Conservation (phyloP, 495 filamentous ascomycete species). For the Extremus antarcticus region DNA sequence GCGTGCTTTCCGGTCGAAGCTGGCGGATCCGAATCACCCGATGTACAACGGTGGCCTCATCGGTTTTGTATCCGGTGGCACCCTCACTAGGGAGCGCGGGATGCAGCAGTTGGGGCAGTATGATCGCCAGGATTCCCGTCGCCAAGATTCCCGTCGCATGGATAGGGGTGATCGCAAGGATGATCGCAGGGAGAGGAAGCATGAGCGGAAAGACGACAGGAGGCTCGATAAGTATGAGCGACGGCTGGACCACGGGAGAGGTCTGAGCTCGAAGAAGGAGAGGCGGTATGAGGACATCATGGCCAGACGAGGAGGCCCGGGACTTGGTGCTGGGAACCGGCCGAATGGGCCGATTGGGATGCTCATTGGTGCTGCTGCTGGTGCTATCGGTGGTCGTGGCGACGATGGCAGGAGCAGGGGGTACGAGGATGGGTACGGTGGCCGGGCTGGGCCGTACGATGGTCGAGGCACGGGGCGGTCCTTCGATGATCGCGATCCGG, state of each 20-base stretch:
- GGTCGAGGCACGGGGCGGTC: not conserved
- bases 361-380: not conserved
- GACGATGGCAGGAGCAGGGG: not conserved
- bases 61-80: constrained; percentile 32
- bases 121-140: not conserved
- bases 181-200: not conserved
- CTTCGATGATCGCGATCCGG: not conserved
- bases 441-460: not conserved
- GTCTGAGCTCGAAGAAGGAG: not conserved
- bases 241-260: not conserved
- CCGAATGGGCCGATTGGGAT: not conserved
- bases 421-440: not conserved
- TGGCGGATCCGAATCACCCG: constrained; percentile 45
- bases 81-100: not conserved
- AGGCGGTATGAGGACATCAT: not conserved
- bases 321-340: not conserved
- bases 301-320: not conserved
- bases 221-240: not conserved
- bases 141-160: no score
- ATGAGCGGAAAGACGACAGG: not conserved
- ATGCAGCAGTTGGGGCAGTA: not conserved
- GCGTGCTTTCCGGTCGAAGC: constrained; percentile 37
- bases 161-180: not conserved
- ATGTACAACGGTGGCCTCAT: constrained; percentile 34
- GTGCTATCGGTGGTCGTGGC: not conserved